phyloP scores from a whole-genome alignment of 1,284 basidiomycete species.

The Cryptococcus sp. region DNA sequence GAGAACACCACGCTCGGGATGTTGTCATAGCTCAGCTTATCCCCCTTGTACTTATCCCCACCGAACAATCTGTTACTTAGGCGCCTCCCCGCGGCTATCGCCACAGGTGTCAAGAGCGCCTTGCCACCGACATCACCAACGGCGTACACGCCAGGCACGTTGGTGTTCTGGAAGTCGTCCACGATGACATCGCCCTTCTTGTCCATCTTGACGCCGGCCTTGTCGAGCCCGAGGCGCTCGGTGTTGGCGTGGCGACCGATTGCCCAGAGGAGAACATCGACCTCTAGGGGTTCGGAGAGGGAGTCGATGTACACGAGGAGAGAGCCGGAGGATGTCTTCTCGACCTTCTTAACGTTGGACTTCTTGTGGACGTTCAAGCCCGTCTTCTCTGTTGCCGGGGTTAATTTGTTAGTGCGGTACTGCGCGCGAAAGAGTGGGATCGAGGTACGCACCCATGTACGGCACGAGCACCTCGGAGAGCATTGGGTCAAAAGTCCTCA shows the following conservation, averaged over 20 bases:
- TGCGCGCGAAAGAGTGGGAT: not conserved
- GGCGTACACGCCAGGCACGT: slow-evolving; percentile 67
- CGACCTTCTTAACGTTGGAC: slow-evolving; percentile 71
- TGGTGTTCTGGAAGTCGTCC: slow-evolving; percentile 87
- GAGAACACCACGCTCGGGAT: slow-evolving; percentile 95
- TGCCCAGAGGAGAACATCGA: slow-evolving; percentile 89
- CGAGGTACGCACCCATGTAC: slow-evolving; percentile 65
- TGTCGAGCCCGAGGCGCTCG: slow-evolving; percentile 70
- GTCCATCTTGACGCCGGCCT: slow-evolving; percentile 71
- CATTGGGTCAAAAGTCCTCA: slow-evolving; percentile 88
- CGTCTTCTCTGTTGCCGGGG: slow-evolving; percentile 59
- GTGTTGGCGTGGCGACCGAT: slow-evolving; percentile 86
- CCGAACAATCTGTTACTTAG: slow-evolving; percentile 89
- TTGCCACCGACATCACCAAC: slow-evolving; percentile 94
- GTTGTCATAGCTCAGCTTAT: slow-evolving; percentile 85
- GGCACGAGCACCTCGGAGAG: slow-evolving; percentile 82
- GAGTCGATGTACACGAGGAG: slow-evolving; percentile 66
- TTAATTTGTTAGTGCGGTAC: not conserved
- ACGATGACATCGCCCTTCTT: slow-evolving; percentile 77
- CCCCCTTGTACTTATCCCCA: slow-evolving; percentile 72
- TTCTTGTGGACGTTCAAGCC: slow-evolving; percentile 83
- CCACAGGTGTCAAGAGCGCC: slow-evolving; percentile 92
- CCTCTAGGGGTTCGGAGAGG: slow-evolving; percentile 71
- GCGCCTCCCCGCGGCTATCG: slow-evolving; percentile 90
- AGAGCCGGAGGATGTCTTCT: slow-evolving; percentile 61